phyloP scores from a whole-genome alignment of 169 alveolate species.

The Plasmodium knowlesi region DNA sequence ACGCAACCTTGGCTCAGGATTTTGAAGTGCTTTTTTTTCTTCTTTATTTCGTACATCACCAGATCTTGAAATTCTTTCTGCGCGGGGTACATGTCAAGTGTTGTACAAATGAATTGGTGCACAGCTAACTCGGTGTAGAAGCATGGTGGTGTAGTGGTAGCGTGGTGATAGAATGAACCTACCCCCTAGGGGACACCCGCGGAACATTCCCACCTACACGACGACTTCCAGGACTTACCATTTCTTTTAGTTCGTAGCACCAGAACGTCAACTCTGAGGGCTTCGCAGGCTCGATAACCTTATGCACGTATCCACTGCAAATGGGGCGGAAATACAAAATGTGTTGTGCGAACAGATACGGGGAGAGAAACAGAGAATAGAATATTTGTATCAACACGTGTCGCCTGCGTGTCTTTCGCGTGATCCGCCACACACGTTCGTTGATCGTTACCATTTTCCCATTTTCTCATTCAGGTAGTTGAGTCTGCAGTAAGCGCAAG shows the following conservation, averaged over 20 bases:
- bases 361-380: not conserved
- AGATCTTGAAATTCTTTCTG: conserved; percentile 86
- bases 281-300: conserved; percentile 45
- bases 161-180: not conserved
- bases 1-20: conserved; percentile 59
- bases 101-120: too few species aligned
- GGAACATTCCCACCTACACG: not conserved
- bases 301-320: conserved; percentile 20
- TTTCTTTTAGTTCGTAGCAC: conserved; percentile 52
- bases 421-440: not conserved
- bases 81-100: not conserved
- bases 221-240: conserved; percentile 14
- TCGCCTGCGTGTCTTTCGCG: not conserved
- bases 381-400: not conserved
- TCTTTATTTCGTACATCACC: conserved; percentile 81
- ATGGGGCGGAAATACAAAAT: not conserved
- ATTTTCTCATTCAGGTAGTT: conserved; percentile 47
- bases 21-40: conserved; percentile 80
- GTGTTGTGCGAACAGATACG: not conserved
- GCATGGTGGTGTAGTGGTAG: not conserved
- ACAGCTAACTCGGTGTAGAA: too few species aligned
- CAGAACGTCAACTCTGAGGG: conserved; percentile 48
- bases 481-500: not conserved
- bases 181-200: not conserved
- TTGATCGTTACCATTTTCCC: conserved; percentile 58